Evolutionary conservation across 164 flowering plant genomes (phyloP), one percentile per base, ranked within the genome.

Genomic region (Houttuynia cordata): DNA sequence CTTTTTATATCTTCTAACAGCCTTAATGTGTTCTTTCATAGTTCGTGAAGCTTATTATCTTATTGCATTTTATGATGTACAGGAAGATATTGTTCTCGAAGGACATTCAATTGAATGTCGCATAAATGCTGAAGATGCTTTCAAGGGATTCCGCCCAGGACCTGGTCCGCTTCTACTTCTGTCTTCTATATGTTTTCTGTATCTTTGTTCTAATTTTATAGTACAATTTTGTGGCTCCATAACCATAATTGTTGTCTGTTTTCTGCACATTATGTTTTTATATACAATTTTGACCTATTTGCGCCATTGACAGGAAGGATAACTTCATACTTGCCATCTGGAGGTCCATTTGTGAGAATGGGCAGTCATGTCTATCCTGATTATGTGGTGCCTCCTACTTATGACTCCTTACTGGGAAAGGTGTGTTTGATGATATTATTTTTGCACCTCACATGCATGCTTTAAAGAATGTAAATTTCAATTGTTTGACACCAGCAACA

Each of bases 41-140:
- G 20, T 1, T 22, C 13, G 14, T 14, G 19, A 15, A 24, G 18
- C 13, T 6, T 30, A 24, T 56, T 30, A 24, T 34, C 19, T 56
- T 8, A 8, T 22, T 30, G 1, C 14, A 20, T 50, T 53, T 10
- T 74, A 6, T 10, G 10, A 6, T 40, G 52, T 67, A 25, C 83
- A 93, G 99, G 97, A 90, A 60, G 99, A 93, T 76, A 88, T 93
- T 71, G 91, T 88, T 62, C 95, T 93, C 24, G 79, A 82, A 75
- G 99, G 99, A 59, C 99, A 93, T 70, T 90, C 99, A 25, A 90
- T 93, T 67, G 99, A 93, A 75, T 93, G 99, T 62, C 97, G 96
- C 64, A 93, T 93, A 61, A 93, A 93, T 79, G 99, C 97, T 24
- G 97, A 93, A 80, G 99, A 93, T 77, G 88, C 96, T 63, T 93